A percentile compares a stretch with the other conserved stretches of the same genome.
Conservation (phyloP, 2,329 filamentous ascomycete species). For the Paraphaeosphaeria minitans region DNA sequence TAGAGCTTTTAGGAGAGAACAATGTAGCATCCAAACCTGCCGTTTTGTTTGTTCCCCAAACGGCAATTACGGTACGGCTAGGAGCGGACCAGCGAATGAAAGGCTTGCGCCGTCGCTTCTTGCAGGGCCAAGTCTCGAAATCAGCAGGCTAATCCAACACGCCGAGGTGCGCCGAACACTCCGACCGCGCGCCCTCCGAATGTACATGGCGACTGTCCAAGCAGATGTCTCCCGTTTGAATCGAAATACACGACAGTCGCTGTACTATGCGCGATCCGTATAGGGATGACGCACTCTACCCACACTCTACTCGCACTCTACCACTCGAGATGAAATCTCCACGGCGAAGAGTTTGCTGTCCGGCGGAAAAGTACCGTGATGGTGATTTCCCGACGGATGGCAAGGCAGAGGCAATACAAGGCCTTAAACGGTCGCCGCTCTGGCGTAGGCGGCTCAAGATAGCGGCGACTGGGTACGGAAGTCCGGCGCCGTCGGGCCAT, state of each 20-base stretch:
- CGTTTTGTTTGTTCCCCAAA: constrained; percentile 23
- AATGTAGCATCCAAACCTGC: constrained; percentile 17
- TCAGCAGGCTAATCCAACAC: constrained; percentile 5
- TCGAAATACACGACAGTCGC: not conserved
- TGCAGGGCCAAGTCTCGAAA: constrained; percentile 14
- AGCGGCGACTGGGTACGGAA: not conserved
- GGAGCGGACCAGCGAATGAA: constrained; percentile 35
- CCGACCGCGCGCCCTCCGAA: constrained; percentile 4
- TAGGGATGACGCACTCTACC: not conserved
- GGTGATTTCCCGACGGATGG: not conserved
- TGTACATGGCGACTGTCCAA: not conserved
- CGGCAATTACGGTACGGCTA: constrained; percentile 33
- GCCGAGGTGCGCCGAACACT: constrained; percentile 1
- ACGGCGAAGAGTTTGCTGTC: not conserved
- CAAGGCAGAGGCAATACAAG: constrained; percentile 7
- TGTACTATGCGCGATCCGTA: not conserved
- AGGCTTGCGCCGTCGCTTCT: constrained; percentile 25
- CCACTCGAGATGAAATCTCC: not conserved
- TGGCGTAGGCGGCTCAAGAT: constrained; percentile 3
- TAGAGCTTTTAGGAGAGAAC: not conserved
- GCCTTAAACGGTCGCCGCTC: not conserved
- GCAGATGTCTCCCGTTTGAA: not conserved
- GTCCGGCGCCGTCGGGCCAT: constrained; percentile 24
- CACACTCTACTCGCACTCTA: too few relatives aligned
- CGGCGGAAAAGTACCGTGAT: constrained; percentile 2